Evolutionary conservation across 768 basidiomycete species (phyloP), one percentile per base, ranked within the genome.

Genomic region (Daedalea quercina): DNA sequence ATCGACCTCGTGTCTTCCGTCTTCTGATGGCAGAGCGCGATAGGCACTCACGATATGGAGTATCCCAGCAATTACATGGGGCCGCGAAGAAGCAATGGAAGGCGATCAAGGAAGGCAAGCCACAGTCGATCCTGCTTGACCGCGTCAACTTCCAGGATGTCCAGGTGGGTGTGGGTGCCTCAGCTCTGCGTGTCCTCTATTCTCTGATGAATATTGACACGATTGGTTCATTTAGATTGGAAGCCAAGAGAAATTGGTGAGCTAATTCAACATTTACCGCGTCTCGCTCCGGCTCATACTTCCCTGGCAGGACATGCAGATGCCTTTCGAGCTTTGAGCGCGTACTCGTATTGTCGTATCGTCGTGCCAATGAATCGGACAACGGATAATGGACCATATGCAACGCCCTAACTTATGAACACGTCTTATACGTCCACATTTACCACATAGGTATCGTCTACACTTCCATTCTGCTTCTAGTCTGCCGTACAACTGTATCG

Each of bases 201-300:
- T n/a, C 19, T 22, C 19, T 19, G 13, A n/a, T 3, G 7, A 19
- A 19, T 19, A n/a, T 19, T 40, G n/a, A 40, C 15, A 12, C 7
- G 20, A 3, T 20, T 28, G 19, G 7, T 9, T 20, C 19, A 23
- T 19, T 9, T 26, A 52, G 51, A 24, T 52, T 34, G 51, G 51
- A 1, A 45, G 51, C 24, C 42, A 45, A n/a, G 43, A 44, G n/a
- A 52, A 31, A 34, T n/a, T 52, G 51, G 51, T 52, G 23, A 19
- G 51, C 43, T 7, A 15, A 3, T 19, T 31, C 28, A 3, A 31
- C 6, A 4, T n/a, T 22, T 19, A 8, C n/a, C 24, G 3, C 44
- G 28, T 23, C 33, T 15, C 33, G 6, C 17, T 24, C 9, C 15
- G 8, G 22, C 44, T 49, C 23, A 23, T 20, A 8, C 13, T 47